phyloP scores from a whole-genome alignment of 1,284 basidiomycete species.

The Rhodotorula sp. region DNA sequence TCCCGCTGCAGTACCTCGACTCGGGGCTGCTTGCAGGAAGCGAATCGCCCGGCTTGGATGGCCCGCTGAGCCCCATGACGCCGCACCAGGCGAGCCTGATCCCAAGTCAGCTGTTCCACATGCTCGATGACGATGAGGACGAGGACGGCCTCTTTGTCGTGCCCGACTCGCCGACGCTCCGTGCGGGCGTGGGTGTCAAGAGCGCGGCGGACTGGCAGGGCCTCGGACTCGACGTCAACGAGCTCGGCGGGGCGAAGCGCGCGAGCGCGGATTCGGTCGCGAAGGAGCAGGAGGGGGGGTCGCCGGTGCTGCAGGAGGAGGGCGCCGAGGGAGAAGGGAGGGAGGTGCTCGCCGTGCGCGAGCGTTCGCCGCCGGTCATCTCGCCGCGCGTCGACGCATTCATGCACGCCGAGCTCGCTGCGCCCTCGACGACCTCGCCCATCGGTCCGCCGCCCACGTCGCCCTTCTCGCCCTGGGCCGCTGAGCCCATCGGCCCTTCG shows the following conservation, averaged over 20 bases:
- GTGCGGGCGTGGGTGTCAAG: constrained; percentile 14
- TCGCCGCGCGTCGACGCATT: constrained; percentile 12
- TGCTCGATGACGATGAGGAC: constrained; percentile 50
- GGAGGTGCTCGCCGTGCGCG: constrained; percentile 2
- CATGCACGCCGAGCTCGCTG: not conserved
- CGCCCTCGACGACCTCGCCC: constrained; percentile 27
- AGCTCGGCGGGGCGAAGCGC: constrained; percentile 6
- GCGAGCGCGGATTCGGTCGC: not conserved
- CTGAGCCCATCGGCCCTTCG: constrained; percentile 2
- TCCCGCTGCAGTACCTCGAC: constrained; percentile 44
- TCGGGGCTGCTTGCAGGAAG: constrained; percentile 36
- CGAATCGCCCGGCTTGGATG: constrained; percentile 29
- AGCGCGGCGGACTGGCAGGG: constrained; percentile 31
- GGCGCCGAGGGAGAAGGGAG: not conserved
- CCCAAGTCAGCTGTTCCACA: constrained; percentile 46
- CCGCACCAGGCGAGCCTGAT: constrained; percentile 47
- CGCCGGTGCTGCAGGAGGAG: not conserved
- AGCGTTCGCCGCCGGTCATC: constrained; percentile 9
- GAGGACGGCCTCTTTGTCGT: constrained; percentile 38
- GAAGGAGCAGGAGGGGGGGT: not conserved
- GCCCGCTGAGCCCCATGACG: constrained; percentile 47
- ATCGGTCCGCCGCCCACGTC: constrained; percentile 25
- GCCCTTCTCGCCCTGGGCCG: constrained; percentile 33
- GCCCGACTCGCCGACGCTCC: constrained; percentile 39
- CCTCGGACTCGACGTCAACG: constrained; percentile 29